Percentiles rank a stretch among this genome's conserved stretches.
These are phyloP conservation scores for Aspergillus ibericus DNA, from an alignment of 2,329 filamentous ascomycete genomes.

Conservation along the genomic window DNA sequence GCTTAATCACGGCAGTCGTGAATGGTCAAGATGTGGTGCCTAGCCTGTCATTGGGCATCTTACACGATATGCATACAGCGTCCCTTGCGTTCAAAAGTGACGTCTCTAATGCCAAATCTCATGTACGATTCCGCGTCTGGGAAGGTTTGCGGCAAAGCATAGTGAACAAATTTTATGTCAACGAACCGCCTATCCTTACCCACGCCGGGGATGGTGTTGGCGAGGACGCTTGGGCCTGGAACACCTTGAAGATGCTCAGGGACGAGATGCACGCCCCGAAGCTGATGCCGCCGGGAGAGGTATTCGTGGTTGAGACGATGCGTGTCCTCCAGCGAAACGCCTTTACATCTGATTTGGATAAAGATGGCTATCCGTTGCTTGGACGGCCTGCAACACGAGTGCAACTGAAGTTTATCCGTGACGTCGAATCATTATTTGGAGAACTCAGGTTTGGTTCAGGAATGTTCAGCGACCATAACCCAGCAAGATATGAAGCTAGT, in stretches of 20 bases:
- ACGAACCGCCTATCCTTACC: conserved; percentile 45
- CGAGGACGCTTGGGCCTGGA: conserved; percentile 68
- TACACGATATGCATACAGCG: conserved; percentile 73
- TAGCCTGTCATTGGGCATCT: conserved; percentile 68
- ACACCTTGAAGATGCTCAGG: conserved; percentile 65
- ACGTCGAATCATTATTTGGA: conserved; percentile 69
- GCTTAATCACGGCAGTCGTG: conserved; percentile 72
- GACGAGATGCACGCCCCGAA: conserved; percentile 69
- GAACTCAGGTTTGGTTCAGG: conserved; percentile 71
- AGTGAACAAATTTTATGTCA: conserved; percentile 61
- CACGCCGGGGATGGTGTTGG: conserved; percentile 53
- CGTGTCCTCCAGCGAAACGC: conserved; percentile 67
- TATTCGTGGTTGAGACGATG: conserved; percentile 70
- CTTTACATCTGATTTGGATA: conserved; percentile 49
- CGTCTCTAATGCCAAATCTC: conserved; percentile 64
- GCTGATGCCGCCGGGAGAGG: conserved; percentile 72
- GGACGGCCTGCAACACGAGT: conserved; percentile 67
- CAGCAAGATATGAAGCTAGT: conserved; percentile 70
- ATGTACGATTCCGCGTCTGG: conserved; percentile 68
- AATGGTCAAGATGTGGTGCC: conserved; percentile 74
- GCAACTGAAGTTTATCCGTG: conserved; percentile 67
- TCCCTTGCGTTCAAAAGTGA: conserved; percentile 73
- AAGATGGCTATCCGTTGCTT: conserved; percentile 50
- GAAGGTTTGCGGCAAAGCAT: conserved; percentile 63
- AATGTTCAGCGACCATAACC: conserved; percentile 75